phyloP scores from a whole-genome alignment of 1,139 yeast species.

The Yamadazyma pseudoaaseri region DNA sequence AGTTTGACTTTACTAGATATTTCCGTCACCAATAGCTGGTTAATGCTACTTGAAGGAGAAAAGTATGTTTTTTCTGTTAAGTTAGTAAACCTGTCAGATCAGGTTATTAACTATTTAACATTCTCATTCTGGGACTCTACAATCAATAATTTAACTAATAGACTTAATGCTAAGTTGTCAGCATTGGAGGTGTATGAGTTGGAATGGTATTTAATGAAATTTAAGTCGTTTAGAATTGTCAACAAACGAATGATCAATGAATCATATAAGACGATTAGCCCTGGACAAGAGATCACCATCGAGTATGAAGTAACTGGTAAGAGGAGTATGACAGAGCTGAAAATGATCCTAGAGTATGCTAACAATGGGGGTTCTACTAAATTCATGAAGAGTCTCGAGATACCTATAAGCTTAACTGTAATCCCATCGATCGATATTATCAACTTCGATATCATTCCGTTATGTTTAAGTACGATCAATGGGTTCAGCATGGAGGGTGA shows the following conservation, averaged over 20 bases:
- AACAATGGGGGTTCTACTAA: constrained; percentile 30
- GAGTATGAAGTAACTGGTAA: constrained; percentile 69
- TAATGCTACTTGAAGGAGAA: constrained; percentile 84
- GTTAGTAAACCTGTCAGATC: constrained; percentile 57
- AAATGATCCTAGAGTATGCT: constrained; percentile 68
- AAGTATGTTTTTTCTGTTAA: constrained; percentile 47
- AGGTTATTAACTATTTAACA: constrained; percentile 54
- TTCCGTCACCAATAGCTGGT: constrained; percentile 62
- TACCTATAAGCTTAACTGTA: constrained; percentile 70
- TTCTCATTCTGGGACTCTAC: constrained; percentile 77
- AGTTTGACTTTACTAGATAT: constrained; percentile 51
- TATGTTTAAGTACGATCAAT: constrained; percentile 25
- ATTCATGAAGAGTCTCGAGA: constrained; percentile 54
- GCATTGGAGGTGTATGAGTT: constrained; percentile 70
- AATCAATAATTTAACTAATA: constrained; percentile 55
- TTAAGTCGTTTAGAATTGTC: constrained; percentile 53
- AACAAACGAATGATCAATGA: constrained; percentile 38
- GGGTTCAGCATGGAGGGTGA: constrained; percentile 18
- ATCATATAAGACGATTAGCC: constrained; percentile 32
- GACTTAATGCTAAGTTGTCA: constrained; percentile 37
- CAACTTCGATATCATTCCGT: constrained; percentile 69
- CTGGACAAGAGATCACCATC: constrained; percentile 35
- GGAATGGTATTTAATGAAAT: constrained; percentile 63
- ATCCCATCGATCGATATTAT: constrained; percentile 71
- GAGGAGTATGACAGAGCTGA: constrained; percentile 68